Evolutionary conservation across 768 basidiomycete species (phyloP).

Genomic region (Agrocybe pediades): DNA sequence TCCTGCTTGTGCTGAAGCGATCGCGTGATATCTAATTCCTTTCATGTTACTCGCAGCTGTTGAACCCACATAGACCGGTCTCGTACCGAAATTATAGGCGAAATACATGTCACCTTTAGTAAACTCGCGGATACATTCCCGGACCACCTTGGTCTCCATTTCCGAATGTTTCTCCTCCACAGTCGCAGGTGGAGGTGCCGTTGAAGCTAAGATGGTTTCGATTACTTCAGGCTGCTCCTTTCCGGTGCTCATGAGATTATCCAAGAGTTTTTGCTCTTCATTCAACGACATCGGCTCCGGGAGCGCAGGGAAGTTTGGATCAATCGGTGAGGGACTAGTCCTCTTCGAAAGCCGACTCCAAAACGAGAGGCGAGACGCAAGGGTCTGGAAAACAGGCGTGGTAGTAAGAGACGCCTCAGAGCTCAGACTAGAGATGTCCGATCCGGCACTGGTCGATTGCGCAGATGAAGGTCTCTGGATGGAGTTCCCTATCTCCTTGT

Average conservation of each 20-base stretch:
- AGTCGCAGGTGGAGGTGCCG: slow-evolving; percentile 63
- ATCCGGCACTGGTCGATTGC: slow-evolving; percentile 38
- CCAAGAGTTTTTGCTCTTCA: slow-evolving; percentile 38
- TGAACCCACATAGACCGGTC: neutral
- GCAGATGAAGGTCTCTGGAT: slow-evolving; percentile 39
- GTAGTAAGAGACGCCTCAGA: slow-evolving; percentile 46
- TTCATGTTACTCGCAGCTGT: slow-evolving; percentile 2
- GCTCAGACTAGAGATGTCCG: slow-evolving; percentile 56
- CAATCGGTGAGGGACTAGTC: slow-evolving; percentile 18
- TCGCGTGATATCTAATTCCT: slow-evolving; percentile 69
- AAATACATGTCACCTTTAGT: slow-evolving; percentile 90
- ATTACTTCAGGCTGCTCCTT: slow-evolving; percentile 58
- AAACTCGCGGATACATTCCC: slow-evolving; percentile 77
- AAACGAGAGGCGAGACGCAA: slow-evolving; percentile 71
- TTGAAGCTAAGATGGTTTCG: slow-evolving; percentile 55
- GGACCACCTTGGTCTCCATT: slow-evolving; percentile 80
- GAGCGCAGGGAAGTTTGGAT: slow-evolving; percentile 16
- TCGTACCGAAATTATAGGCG: slow-evolving; percentile 79
- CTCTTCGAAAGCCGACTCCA: slow-evolving; percentile 68
- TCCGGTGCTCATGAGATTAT: slow-evolving; percentile 45
- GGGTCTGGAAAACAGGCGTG: slow-evolving; percentile 59
- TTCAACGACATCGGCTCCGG: slow-evolving; percentile 24
- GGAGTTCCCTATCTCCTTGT: slow-evolving; percentile 18
- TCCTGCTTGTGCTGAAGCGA: slow-evolving; percentile 82
- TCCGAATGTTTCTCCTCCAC: slow-evolving; percentile 71